These are phyloP conservation scores for Scopulariopsis brevicaulis DNA, from an alignment of 2,329 filamentous ascomycete species.

Conservation along the genomic window DNA sequence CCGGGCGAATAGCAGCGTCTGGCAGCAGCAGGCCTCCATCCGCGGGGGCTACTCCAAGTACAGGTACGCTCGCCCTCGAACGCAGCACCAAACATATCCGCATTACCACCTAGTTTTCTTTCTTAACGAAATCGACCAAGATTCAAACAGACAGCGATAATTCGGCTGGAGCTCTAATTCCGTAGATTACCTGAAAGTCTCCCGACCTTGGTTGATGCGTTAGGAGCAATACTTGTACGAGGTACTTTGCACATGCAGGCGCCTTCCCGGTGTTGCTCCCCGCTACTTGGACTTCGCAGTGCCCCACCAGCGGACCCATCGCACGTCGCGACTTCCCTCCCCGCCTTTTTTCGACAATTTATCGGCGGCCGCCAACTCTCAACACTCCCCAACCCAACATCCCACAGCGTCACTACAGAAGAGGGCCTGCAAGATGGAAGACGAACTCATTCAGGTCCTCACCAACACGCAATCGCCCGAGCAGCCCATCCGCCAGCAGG, in stretches of 20 bases:
- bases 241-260: neutral
- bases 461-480: slow-evolving; percentile 72
- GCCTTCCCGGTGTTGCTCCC: neutral
- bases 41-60: no score
- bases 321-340: neutral
- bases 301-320: neutral
- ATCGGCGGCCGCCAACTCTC: neutral
- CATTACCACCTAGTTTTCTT: no score
- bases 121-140: no score
- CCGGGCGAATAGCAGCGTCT: neutral
- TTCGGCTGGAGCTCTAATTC: no score
- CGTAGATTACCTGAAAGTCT: no score
- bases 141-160: no score
- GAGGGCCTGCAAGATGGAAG: slow-evolving; percentile 54
- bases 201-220: no score
- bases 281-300: neutral
- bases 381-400: neutral
- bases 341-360: neutral
- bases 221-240: no score
- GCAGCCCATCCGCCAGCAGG: slow-evolving; percentile 69
- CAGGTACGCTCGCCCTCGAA: no score
- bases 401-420: neutral
- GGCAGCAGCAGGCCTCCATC: neutral
- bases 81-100: no score
- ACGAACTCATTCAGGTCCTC: slow-evolving; percentile 81